These are phyloP conservation scores for Boletales sp. DNA, from an alignment of 768 basidiomycete species.

Conservation along the genomic window DNA sequence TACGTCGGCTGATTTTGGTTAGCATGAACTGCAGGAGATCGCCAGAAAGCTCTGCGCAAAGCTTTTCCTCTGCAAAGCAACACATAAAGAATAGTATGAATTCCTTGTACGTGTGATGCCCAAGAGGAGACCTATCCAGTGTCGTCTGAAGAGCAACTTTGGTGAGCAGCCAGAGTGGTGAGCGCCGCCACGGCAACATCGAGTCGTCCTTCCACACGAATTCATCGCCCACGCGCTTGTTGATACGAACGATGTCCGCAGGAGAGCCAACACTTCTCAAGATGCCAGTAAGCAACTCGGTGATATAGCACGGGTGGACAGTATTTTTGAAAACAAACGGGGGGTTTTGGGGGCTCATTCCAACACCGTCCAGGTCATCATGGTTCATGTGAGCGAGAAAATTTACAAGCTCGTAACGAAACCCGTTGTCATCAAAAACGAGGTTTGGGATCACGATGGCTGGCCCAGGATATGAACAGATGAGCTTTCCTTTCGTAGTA, in stretches of 20 bases:
- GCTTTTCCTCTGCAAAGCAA: conserved; percentile 19
- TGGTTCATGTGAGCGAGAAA: conserved; percentile 36
- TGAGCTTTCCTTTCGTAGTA: conserved; percentile 36
- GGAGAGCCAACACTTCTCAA: conserved; percentile 31
- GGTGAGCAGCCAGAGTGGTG: conserved; percentile 35
- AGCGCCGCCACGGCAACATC: conserved; percentile 32
- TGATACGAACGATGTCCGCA: conserved; percentile 20
- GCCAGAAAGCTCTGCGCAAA: conserved; percentile 10
- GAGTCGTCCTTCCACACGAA: conserved; percentile 18
- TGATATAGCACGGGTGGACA: conserved; percentile 41
- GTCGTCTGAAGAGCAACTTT: conserved; percentile 34
- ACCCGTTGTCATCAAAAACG: conserved; percentile 25
- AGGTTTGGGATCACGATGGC: conserved; percentile 34
- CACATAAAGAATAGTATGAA: conserved; percentile 45
- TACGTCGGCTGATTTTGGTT: conserved; percentile 24
- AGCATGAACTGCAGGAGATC: conserved; percentile 30
- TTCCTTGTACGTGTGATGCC: conserved; percentile 36
- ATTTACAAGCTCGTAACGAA: conserved; percentile 33
- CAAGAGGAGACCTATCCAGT: conserved; percentile 10
- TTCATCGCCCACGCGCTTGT: conserved; percentile 33
- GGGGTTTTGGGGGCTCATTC: conserved; percentile 20
- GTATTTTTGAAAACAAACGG: conserved; percentile 24
- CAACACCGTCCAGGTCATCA: conserved; percentile 24
- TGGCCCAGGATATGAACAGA: conserved; percentile 44
- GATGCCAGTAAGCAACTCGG: conserved; percentile 43